Base-by-base conservation (phyloP, 495 filamentous ascomycete genomes). In the Hypoxylon trugodes region DNA sequence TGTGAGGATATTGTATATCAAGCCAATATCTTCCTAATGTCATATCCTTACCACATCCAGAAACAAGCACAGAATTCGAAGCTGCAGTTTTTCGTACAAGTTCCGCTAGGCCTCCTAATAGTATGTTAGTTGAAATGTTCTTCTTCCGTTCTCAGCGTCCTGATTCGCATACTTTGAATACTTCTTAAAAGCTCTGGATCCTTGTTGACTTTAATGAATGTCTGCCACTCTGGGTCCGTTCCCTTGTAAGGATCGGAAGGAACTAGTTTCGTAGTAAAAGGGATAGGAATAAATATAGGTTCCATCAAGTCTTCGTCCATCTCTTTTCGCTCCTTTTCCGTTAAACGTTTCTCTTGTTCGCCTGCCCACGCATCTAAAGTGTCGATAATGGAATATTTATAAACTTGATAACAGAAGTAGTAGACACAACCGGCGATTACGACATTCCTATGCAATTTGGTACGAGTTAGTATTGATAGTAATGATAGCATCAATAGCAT, bases 171-270 rank as follows among this genome's bases (percentile, higher is more conserved):
- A 90, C 87, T 61, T 72, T 77, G 77, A 15, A 91, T 77, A 13
- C 69, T 68, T 25, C 74, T 60, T 21, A 83, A 61, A 49, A 80
- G 74, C 24, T 81, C 63, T 15, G 61, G 67, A 66, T 92, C 79
- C 21, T 78, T 76, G 18, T 82, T 80, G 16, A 90, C 74, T 32
- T 80, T 82, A 15, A 84, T 65, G 59, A 90, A 93, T 38, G 81
- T 76, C 64, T 83, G 77, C 89, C 88, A 92, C 70, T 93, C 90
- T 2, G 90, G 88, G 69, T 90, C 87, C 2, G 75, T 80, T 19
- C 79, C 76, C 18, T 79, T 76, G 71, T 92, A 93, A 10, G 74
- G 74, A 21, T 60, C 35, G 9, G 69, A 69, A 0, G 67, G 57
- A 73, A 84, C 37, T 71, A 74, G 24, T 71, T 74, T 69, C 75